Evolutionary conservation across 495 filamentous ascomycete genomes (phyloP), one percentile per base, ranked within the genome.

Genomic region (Aspergillus indologenus): DNA sequence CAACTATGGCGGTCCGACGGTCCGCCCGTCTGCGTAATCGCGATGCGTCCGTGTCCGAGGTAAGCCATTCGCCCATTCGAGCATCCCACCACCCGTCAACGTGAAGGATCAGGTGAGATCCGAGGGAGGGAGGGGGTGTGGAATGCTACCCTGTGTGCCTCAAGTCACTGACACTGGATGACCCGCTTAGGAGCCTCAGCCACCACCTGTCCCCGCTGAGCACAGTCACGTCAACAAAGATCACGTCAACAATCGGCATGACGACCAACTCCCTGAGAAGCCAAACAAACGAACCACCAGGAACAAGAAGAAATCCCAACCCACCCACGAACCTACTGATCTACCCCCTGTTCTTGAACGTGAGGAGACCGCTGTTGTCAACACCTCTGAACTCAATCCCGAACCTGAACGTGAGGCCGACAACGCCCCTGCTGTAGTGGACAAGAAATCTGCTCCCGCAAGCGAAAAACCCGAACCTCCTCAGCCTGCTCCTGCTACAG

Each of bases 301-400:
- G 3, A 31, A 12, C 22, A 40, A 6, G 23, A 51, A 51, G 3
- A 31, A 18, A 21, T 17, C 48, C 29, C 48, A 29, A 14, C 48
- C 29, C 48, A 29, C 23, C 24, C 50, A 60, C 19, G 50, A 61
- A 23, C 29, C 34, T 21, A 51, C 57, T 17, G 57, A 58, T 47
- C 71, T 80, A 40, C 44, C 65, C 22, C 58, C 74, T 40, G 71
- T 80, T 45, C 65, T 69, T 60, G 77, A 80, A 63, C 63, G 64
- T 58, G 75, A 75, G 45, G 77, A 78, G 53, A 62, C 61, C 47
- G 53, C 61, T 19, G 49, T 22, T 18, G 40, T 44, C 18, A 24
- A 21, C 22, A 9, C 22, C 23, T 5, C 49, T 18, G 54, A 56
- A 17, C 17, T 29, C 26, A 29, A 29, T 9, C 26, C 21, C 21